A percentile compares a stretch with the other conserved stretches of the same genome.
Evolutionary conservation across 495 filamentous ascomycete species (phyloP).

Genomic region (Neurospora sp.): DNA sequence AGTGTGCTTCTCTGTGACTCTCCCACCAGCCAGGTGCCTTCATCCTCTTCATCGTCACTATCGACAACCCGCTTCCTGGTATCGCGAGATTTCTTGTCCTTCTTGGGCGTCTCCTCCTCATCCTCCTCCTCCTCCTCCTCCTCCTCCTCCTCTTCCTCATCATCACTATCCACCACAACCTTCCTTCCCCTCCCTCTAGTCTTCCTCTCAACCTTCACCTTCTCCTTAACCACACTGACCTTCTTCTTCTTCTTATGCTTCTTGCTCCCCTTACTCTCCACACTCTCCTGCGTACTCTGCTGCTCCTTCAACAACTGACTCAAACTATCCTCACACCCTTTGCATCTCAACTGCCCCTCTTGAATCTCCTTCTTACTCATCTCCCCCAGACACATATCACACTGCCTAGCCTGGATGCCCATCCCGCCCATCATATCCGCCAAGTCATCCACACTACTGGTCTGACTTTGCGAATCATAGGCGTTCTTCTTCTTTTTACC

Average conservation of each 20-base stretch:
- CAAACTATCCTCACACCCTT: slow-evolving; percentile 18
- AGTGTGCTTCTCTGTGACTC: slow-evolving; percentile 46
- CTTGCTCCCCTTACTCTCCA: not conserved
- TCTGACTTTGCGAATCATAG: slow-evolving; percentile 32
- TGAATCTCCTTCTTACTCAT: slow-evolving; percentile 49
- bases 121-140: slow-evolving; percentile 35
- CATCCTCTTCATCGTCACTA: slow-evolving; percentile 51
- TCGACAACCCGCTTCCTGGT: slow-evolving; percentile 43
- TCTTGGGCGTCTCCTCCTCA: slow-evolving; percentile 37
- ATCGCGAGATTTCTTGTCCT: slow-evolving; percentile 32
- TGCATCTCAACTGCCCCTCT: slow-evolving; percentile 42
- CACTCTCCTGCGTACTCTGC: not conserved
- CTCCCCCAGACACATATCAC: slow-evolving; percentile 75
- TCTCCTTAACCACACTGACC: slow-evolving; percentile 17
- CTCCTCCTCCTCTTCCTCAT: slow-evolving; percentile 33
- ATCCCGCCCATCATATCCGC: slow-evolving; percentile 78
- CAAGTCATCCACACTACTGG: slow-evolving; percentile 55
- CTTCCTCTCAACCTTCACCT: slow-evolving; percentile 29
- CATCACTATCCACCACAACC: not conserved
- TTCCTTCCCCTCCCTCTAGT: not conserved
- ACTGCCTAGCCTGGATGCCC: slow-evolving; percentile 70
- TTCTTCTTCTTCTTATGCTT: slow-evolving; percentile 26
- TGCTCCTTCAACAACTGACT: slow-evolving; percentile 27
- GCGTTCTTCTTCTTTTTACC: slow-evolving; percentile 28
- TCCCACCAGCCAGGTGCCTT: slow-evolving; percentile 65